Conservation (phyloP, 2,329 filamentous ascomycete species). For the Cordyceps militaris region DNA sequence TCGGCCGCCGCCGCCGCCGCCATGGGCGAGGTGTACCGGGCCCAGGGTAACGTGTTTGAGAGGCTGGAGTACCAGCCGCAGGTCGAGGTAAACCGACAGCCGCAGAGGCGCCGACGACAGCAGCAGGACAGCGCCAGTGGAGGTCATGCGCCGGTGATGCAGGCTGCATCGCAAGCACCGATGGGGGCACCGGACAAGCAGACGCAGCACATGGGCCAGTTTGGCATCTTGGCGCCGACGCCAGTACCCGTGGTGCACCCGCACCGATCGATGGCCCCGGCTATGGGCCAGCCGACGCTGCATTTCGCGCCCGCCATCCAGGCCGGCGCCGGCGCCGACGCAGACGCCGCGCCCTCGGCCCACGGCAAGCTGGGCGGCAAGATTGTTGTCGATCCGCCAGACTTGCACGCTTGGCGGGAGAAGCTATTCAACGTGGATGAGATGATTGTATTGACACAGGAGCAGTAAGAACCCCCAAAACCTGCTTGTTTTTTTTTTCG, state of each 20-base stretch:
- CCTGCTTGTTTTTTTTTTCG: too few species aligned
- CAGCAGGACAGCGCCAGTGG: background rate
- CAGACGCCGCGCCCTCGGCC: conserved; percentile 24
- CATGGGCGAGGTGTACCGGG: conserved; percentile 6
- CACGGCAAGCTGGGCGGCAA: conserved; percentile 42
- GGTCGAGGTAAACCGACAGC: background rate
- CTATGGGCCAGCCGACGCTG: conserved; percentile 4
- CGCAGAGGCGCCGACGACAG: conserved; percentile 9
- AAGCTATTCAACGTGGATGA: conserved; percentile 71
- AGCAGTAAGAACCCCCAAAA: conserved; percentile 51
- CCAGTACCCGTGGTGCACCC: conserved; percentile 15
- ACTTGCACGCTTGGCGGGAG: conserved; percentile 62
- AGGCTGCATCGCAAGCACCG: conserved; percentile 17
- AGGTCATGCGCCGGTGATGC: conserved; percentile 14
- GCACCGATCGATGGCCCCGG: background rate
- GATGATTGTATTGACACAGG: conserved; percentile 63
- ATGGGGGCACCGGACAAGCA: conserved; percentile 1
- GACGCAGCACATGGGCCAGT: conserved; percentile 29
- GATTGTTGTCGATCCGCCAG: conserved; percentile 58
- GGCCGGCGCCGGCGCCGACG: conserved; percentile 11
- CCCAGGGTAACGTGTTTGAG: conserved; percentile 5
- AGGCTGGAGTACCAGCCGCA: conserved; percentile 10
- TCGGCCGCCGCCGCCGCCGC: conserved; percentile 1
- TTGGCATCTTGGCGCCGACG: conserved; percentile 38
- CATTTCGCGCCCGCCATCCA: background rate